Percentiles rank a stretch among this genome's conserved stretches.
These are phyloP conservation scores for Litsea cubeba DNA, from an alignment of 164 flowering plant genomes.

Conservation along the genomic window DNA sequence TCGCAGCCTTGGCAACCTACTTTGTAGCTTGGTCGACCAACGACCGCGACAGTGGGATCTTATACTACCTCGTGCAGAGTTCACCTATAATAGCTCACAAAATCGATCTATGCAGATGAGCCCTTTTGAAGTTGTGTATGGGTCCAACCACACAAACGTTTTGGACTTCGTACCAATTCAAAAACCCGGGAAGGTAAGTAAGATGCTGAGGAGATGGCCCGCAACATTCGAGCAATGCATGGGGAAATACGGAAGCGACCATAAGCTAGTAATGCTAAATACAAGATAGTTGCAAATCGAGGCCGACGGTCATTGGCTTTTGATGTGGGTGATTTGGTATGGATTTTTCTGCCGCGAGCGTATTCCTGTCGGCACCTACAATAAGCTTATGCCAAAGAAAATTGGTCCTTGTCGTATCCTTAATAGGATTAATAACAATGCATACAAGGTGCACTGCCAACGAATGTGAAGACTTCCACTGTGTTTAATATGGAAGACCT, in stretches of 20 bases:
- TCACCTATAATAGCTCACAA: not conserved
- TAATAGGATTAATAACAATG: not conserved
- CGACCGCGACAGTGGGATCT: not conserved
- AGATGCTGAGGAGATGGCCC: not conserved
- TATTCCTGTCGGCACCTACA: not conserved
- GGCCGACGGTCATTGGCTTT: not conserved
- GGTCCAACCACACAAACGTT: not conserved
- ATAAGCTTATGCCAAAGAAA: not conserved
- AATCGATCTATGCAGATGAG: not conserved
- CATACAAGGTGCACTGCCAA: not conserved
- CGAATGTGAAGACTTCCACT: not conserved
- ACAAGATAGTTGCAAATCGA: not conserved
- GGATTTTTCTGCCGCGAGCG: too few relatives aligned
- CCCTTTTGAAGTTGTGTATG: conserved; percentile 1
- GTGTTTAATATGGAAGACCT: not conserved
- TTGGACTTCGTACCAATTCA: not conserved
- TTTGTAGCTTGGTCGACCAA: not conserved
- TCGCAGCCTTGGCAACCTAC: not conserved
- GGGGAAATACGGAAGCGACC: not conserved
- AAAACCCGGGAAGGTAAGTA: not conserved
- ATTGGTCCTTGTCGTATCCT: too few relatives aligned
- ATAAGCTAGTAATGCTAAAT: not conserved
- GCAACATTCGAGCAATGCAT: not conserved
- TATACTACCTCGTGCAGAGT: not conserved
- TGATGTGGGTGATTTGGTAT: too few relatives aligned